Percentiles rank a stretch among this genome's conserved stretches.
phyloP scores from a whole-genome alignment of 345 rosid genomes.

The Euphorbia tirucalli region DNA sequence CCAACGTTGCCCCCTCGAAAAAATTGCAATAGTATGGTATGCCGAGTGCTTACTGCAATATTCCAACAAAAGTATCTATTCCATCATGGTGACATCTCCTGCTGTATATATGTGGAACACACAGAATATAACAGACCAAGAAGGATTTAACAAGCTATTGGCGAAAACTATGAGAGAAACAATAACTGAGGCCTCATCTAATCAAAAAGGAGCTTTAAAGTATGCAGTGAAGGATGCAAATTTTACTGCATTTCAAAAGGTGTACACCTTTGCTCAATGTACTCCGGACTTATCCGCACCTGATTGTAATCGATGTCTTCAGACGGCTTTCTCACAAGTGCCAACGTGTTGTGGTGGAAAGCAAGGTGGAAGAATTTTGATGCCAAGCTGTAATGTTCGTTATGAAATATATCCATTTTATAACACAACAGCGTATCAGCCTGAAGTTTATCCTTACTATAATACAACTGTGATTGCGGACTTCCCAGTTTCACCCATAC shows the following conservation, averaged over 20 bases:
- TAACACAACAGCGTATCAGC: neutral
- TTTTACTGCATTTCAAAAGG: conserved; percentile 9
- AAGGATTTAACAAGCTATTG: neutral
- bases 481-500: neutral
- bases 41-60: conserved; percentile 38
- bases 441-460: neutral
- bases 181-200: conserved; percentile 8
- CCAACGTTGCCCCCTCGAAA: conserved; percentile 23
- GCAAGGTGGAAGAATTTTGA: conserved; percentile 31
- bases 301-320: conserved; percentile 44
- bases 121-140: neutral
- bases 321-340: neutral
- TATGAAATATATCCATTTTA: conserved; percentile 32
- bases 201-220: conserved; percentile 16
- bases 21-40: conserved; percentile 34
- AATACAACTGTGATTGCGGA: neutral
- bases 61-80: conserved; percentile 19
- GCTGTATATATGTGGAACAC: neutral
- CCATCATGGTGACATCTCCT: neutral
- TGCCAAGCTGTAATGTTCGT: conserved; percentile 37
- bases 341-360: conserved; percentile 14
- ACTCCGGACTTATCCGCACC: conserved; percentile 41
- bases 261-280: conserved; percentile 50
- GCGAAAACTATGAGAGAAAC: conserved; percentile 6
- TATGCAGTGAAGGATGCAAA: conserved; percentile 25